Evolutionary conservation across 2,329 filamentous ascomycete species (phyloP).

Genomic region (Periglandula ipomoeae): DNA sequence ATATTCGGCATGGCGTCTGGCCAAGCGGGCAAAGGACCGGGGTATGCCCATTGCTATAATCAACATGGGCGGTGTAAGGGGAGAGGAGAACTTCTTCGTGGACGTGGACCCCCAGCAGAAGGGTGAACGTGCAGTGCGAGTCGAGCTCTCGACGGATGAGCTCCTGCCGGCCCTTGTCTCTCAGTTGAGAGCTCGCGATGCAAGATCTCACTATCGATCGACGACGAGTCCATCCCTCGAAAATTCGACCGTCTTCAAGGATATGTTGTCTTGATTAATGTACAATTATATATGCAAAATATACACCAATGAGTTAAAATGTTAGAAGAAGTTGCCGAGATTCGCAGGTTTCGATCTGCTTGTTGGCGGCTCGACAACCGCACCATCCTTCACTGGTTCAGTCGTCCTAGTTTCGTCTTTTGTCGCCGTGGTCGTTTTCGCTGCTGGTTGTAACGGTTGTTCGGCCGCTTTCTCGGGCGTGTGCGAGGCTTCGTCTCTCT

Average conservation of each 20-base stretch:
- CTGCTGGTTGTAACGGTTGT: slow-evolving; percentile 24
- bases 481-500: slow-evolving; percentile 49
- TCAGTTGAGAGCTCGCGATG: slow-evolving; percentile 29
- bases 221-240: not conserved
- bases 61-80: slow-evolving; percentile 77
- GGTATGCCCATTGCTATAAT: slow-evolving; percentile 81
- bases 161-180: slow-evolving; percentile 49
- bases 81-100: slow-evolving; percentile 64
- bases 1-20: slow-evolving; percentile 88
- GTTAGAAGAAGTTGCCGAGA: slow-evolving; percentile 43
- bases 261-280: slow-evolving; percentile 46
- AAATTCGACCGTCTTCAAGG: slow-evolving; percentile 37
- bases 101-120: slow-evolving; percentile 41
- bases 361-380: slow-evolving; percentile 14
- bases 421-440: slow-evolving; percentile 5
- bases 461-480: slow-evolving; percentile 32
- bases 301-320: slow-evolving; percentile 9
- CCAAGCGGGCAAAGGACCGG: slow-evolving; percentile 70
- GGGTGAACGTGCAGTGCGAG: slow-evolving; percentile 44
- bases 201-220: not conserved
- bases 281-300: slow-evolving; percentile 12
- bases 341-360: slow-evolving; percentile 19
- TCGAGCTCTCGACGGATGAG: slow-evolving; percentile 48
- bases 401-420: slow-evolving; percentile 1
- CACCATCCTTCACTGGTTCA: slow-evolving; percentile 7